Evolutionary conservation across 2,329 filamentous ascomycete species (phyloP).

Genomic region (Hypoxylon sp.): DNA sequence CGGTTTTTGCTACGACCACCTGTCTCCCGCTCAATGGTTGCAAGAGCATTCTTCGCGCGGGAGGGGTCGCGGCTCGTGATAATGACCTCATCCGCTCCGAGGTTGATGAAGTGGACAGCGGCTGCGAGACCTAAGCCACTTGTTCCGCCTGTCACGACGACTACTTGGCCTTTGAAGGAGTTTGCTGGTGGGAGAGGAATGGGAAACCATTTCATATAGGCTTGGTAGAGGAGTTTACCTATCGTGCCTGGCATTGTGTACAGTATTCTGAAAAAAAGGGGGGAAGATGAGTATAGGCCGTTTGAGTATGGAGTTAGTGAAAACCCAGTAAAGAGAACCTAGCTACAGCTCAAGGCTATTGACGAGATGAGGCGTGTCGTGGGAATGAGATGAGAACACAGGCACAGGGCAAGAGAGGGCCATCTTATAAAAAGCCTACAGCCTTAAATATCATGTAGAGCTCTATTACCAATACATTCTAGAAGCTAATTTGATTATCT

Average conservation of each 20-base stretch:
- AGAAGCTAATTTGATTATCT: not conserved
- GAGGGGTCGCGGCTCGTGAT: slow-evolving; percentile 58
- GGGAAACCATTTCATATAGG: slow-evolving; percentile 50
- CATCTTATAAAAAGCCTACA: slow-evolving; percentile 2
- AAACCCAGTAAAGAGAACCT: not conserved
- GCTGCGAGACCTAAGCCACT: slow-evolving; percentile 59
- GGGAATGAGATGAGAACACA: not conserved
- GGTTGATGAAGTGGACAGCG: slow-evolving; percentile 58
- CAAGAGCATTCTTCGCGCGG: slow-evolving; percentile 57
- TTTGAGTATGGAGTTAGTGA: not conserved
- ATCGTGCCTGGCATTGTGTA: slow-evolving; percentile 33
- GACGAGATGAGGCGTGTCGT: not conserved
- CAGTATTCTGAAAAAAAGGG: slow-evolving; percentile 7
- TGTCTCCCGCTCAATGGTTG: slow-evolving; percentile 53
- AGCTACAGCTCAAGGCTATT: not conserved
- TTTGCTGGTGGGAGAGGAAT: slow-evolving; percentile 46
- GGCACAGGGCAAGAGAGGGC: not conserved
- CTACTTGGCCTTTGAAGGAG: slow-evolving; percentile 50
- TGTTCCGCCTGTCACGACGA: slow-evolving; percentile 61
- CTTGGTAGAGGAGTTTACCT: slow-evolving; percentile 36
- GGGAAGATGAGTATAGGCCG: not conserved
- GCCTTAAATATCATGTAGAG: not conserved
- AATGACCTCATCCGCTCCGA: slow-evolving; percentile 58
- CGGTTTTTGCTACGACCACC: slow-evolving; percentile 39
- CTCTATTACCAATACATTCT: not conserved